Percentiles rank a stretch among this genome's conserved stretches.
Evolutionary conservation across 257 asterid genomes (phyloP).

Genomic region (Solanum okadae): DNA sequence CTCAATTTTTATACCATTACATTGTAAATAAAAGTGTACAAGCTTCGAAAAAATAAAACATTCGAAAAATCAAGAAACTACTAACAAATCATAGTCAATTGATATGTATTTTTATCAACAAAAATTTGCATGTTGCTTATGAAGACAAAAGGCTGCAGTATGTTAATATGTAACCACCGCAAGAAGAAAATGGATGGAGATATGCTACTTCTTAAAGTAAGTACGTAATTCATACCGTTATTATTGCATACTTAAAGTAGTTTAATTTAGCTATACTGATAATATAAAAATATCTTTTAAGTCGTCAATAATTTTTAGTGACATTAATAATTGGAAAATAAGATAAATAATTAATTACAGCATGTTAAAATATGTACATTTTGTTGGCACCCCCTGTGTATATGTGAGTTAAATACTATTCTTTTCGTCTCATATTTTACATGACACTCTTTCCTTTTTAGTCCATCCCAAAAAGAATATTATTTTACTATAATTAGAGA

Average conservation of each 20-base stretch:
- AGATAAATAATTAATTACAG: not conserved
- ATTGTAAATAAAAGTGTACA: not conserved
- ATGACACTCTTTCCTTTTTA: accelerated
- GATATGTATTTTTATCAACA: not conserved
- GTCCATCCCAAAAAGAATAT: accelerated
- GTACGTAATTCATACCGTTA: not conserved
- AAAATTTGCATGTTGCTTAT: not conserved
- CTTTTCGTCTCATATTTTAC: too few relatives aligned
- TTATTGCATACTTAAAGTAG: not conserved
- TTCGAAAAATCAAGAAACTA: not conserved
- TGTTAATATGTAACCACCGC: not conserved
- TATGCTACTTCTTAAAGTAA: not conserved
- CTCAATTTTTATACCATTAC: not conserved
- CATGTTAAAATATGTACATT: not conserved
- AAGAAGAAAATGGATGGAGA: not conserved
- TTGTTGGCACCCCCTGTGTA: not conserved
- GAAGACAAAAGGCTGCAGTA: not conserved
- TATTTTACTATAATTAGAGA: too few relatives aligned
- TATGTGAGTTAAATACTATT: not conserved
- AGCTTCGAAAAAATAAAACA: not conserved
- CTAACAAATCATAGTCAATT: not conserved
- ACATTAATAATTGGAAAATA: not conserved
- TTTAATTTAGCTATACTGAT: not conserved
- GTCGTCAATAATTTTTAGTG: not conserved
- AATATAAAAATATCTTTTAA: too few relatives aligned